Base-by-base conservation (phyloP, 257 asterid genomes). In the Eucommia ulmoides region DNA sequence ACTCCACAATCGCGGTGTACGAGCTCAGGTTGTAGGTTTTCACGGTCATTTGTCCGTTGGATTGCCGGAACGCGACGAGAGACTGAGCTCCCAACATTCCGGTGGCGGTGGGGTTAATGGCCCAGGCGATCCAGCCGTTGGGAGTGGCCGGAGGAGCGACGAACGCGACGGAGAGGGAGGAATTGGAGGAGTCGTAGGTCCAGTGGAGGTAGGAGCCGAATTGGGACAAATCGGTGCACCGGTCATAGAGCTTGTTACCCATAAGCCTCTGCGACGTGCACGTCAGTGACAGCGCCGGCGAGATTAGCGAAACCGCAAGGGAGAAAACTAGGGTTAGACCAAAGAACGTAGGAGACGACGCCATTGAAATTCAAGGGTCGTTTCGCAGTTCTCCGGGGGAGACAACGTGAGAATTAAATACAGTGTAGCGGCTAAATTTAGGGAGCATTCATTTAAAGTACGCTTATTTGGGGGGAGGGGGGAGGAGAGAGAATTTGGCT, bases 71-170 rank as follows among this genome's bases (percentile, higher is more conserved):
- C 0, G 93, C 93, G 51, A 78, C 18, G 50, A 83, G 61, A 2
- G 89, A 17, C 25, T 83, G 94, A 49, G 94, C 49, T 7, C 96
- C 93, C 2, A 56, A 0, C 96, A 87, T 87, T 41, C 80, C 89
- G 3, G 61, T 3, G 19, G 15, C 63, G 1, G 59, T 68, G 2
- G 93, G 96, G 64, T 83, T 83, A 1, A 87, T 61, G 19, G 78
- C 94, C 93, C 89, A 87, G 0, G 89, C 71, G 20, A 83, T 60
- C 96, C 93, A 86, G n/a, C 94, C 94, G 24, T 56, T 60, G 35
- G 84, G 58, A 22, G 54, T 57, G 8, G 79, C 64, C 9, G 89
- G 88, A 12, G 80, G 65, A 0, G 91, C 96, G 20, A 68, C 23
- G 80, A 80, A 87, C 42, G 83, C 86, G 41, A 82, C 7, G 46